These are phyloP conservation scores for Curvularia eragrostidis DNA, from an alignment of 2,329 filamentous ascomycete genomes.

Conservation along the genomic window DNA sequence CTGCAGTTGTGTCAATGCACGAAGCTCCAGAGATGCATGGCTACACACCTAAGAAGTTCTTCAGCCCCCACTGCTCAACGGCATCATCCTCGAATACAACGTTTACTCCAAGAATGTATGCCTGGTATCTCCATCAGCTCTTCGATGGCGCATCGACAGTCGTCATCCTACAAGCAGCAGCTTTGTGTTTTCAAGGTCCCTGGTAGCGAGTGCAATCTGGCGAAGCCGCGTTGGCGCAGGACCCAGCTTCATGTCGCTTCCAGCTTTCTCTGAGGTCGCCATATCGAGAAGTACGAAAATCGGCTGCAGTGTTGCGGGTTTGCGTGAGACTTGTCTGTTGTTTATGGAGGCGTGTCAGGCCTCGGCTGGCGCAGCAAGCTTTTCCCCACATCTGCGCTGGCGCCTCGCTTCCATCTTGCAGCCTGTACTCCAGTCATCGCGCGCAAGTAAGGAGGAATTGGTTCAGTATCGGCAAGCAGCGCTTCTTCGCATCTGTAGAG, in stretches of 20 bases:
- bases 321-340: neutral
- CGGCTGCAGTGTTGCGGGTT: neutral
- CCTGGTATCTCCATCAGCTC: slow-evolving; percentile 28
- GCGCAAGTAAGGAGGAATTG: neutral
- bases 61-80: slow-evolving; percentile 50
- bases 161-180: slow-evolving; percentile 32
- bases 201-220: slow-evolving; percentile 45
- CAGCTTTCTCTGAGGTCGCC: slow-evolving; percentile 12
- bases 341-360: slow-evolving; percentile 2
- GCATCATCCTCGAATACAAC: slow-evolving; percentile 51
- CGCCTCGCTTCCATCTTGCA: neutral
- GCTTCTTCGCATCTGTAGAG: too few relatives aligned
- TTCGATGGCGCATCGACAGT: neutral
- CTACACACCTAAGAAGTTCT: slow-evolving; percentile 49
- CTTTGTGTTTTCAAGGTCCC: slow-evolving; percentile 38
- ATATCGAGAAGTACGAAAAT: neutral
- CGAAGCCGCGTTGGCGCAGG: slow-evolving; percentile 43
- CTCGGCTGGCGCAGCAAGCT: slow-evolving; percentile 7
- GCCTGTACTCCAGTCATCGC: neutral
- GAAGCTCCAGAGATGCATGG: neutral
- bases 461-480: neutral
- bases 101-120: slow-evolving; percentile 49
- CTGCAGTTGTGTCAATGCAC: slow-evolving; percentile 26
- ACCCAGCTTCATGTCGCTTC: slow-evolving; percentile 6
- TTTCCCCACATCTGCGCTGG: slow-evolving; percentile 12